phyloP scores from a whole-genome alignment of 352 stramenopile genomes.

The Pythium diclinum region DNA sequence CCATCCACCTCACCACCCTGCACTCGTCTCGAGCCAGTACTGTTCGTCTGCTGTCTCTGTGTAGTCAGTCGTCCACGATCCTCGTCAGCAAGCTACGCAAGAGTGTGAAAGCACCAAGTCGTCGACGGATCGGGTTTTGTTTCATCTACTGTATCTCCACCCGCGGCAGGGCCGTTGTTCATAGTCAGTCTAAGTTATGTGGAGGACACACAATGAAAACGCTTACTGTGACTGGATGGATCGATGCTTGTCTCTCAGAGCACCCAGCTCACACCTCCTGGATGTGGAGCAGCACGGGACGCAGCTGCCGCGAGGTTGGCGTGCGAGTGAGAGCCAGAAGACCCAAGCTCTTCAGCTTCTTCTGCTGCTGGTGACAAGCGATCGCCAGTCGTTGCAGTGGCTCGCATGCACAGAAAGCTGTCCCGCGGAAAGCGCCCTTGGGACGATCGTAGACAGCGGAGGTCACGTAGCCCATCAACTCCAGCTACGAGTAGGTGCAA shows the following conservation, averaged over 20 bases:
- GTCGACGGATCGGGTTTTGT: conserved; percentile 27
- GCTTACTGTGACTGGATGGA: not conserved
- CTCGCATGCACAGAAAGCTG: conserved; percentile 67
- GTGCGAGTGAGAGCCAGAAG: conserved; percentile 51
- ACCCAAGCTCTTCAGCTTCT: not conserved
- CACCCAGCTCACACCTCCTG: conserved; percentile 9
- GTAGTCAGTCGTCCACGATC: conserved; percentile 5
- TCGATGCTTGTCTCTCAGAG: not conserved
- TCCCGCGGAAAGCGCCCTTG: conserved; percentile 57
- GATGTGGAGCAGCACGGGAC: conserved; percentile 34
- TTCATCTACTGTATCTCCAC: conserved; percentile 9
- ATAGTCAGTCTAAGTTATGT: conserved; percentile 33
- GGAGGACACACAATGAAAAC: conserved; percentile 14
- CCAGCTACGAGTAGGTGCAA: conserved; percentile 5
- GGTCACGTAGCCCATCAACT: conserved; percentile 61
- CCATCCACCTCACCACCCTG: not conserved
- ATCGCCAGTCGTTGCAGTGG: conserved; percentile 61
- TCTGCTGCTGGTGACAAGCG: conserved; percentile 8
- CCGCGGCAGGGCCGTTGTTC: conserved; percentile 15
- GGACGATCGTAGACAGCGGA: conserved; percentile 78
- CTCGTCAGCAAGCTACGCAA: conserved; percentile 4
- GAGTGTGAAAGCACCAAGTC: not conserved
- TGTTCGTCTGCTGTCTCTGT: not conserved
- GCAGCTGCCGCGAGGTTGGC: conserved; percentile 45
- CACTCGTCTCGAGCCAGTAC: not conserved